Conservation (phyloP, 495 filamentous ascomycete species). For the Aspergillus saccharolyticus region DNA sequence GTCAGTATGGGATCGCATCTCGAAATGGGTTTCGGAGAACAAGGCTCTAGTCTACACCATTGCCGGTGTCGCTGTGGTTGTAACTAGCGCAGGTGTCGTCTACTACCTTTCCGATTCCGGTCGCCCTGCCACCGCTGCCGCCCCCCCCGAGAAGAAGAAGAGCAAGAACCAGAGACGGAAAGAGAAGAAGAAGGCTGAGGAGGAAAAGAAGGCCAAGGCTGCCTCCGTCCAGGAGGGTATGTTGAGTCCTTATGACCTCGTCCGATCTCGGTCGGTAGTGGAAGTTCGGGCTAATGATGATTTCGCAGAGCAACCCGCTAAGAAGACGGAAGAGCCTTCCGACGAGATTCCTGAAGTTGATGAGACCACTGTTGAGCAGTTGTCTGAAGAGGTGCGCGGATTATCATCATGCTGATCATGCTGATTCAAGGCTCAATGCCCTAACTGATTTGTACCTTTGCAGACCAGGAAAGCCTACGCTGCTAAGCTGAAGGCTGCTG, state of each 20-base stretch:
- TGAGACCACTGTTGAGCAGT: slow-evolving; percentile 63
- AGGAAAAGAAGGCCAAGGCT: slow-evolving; percentile 56
- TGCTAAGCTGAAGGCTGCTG: slow-evolving; percentile 84
- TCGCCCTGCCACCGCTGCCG: slow-evolving; percentile 24
- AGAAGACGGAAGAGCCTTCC: slow-evolving; percentile 57
- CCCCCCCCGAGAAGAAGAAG: slow-evolving; percentile 45
- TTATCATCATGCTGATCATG: slow-evolving; percentile 4
- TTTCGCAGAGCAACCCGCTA: slow-evolving; percentile 35
- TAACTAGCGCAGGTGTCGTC: slow-evolving; percentile 80
- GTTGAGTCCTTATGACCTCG: slow-evolving; percentile 11
- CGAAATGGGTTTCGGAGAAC: slow-evolving; percentile 90
- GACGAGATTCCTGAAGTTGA: slow-evolving; percentile 84
- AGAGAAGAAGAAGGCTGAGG: slow-evolving; percentile 64
- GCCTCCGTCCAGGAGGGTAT: slow-evolving; percentile 41
- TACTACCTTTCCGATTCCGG: slow-evolving; percentile 69
- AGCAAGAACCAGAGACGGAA: slow-evolving; percentile 59
- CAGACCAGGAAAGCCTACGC: slow-evolving; percentile 71
- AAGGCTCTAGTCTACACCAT: slow-evolving; percentile 94
- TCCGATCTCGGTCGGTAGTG: not conserved
- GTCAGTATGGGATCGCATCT: slow-evolving; percentile 82
- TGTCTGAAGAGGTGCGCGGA: slow-evolving; percentile 63
- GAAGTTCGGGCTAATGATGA: slow-evolving; percentile 18
- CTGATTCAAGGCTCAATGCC: slow-evolving; percentile 4
- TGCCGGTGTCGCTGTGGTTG: slow-evolving; percentile 86
- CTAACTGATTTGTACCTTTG: slow-evolving; percentile 12